Evolutionary conservation across 257 asterid genomes (phyloP).

Genomic region (Jasminum sambac): DNA sequence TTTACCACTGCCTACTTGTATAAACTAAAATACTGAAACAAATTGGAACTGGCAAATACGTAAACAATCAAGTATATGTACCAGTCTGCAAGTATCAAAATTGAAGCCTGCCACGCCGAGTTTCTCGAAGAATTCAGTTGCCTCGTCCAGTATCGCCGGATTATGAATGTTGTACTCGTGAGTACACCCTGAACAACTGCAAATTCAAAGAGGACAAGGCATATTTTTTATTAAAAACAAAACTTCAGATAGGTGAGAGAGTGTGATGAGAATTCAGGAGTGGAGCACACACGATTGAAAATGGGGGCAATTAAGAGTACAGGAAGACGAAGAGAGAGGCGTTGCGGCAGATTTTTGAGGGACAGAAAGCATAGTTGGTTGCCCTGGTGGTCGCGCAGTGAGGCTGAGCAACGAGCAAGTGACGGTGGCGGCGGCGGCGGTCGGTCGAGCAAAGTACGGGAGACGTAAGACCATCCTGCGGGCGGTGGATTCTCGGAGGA

Average conservation of each 20-base stretch:
- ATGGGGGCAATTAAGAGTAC: constrained; percentile 75
- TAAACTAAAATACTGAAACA: constrained; percentile 20
- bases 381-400: constrained; percentile 15
- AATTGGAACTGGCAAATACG: background rate
- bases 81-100: constrained; percentile 82
- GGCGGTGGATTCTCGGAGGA: constrained; percentile 4
- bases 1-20: constrained; percentile 3
- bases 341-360: constrained; percentile 25
- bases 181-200: constrained; percentile 95
- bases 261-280: background rate
- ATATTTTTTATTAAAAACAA: background rate
- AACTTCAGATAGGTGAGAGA: background rate
- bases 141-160: constrained; percentile 70
- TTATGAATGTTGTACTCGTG: constrained; percentile 76
- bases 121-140: constrained; percentile 51
- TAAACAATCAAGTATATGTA: constrained; percentile 29
- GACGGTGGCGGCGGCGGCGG: constrained; percentile 25
- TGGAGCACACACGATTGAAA: constrained; percentile 54
- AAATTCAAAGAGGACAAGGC: constrained; percentile 13
- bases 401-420: constrained; percentile 24
- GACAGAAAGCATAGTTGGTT: constrained; percentile 25
- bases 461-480: constrained; percentile 27
- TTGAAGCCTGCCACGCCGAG: constrained; percentile 66
- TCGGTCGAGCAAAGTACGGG: constrained; percentile 30
- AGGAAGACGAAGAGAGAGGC: constrained; percentile 44